Evolutionary conservation across 176 grass and related monocot species (phyloP).

Genomic region (Aechmea fasciata): DNA sequence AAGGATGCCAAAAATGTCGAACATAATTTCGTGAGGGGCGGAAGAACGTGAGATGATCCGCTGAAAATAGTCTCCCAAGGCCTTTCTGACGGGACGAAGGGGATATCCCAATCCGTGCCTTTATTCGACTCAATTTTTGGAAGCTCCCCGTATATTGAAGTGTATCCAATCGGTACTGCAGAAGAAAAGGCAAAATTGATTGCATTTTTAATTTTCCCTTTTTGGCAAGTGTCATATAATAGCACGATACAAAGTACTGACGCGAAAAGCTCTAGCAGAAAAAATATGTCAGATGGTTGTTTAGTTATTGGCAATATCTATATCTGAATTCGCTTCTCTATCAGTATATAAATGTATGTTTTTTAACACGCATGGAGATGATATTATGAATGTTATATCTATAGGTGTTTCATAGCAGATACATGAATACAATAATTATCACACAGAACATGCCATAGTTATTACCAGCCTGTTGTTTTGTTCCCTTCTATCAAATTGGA

Average conservation of each 20-base stretch:
- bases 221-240: neutral
- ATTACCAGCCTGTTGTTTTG: no score
- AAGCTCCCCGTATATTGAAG: slow-evolving; percentile 79
- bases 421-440: no score
- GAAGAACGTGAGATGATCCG: slow-evolving; percentile 75
- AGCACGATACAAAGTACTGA: no score
- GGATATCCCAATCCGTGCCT: slow-evolving; percentile 30
- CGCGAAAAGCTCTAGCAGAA: no score
- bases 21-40: slow-evolving; percentile 75
- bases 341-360: neutral
- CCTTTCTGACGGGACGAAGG: slow-evolving; percentile 62
- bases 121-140: slow-evolving; percentile 36
- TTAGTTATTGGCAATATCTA: neutral
- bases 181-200: slow-evolving; percentile 18
- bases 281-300: no score
- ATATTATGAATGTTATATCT: no score
- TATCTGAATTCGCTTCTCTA: neutral
- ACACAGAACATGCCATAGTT: no score
- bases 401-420: no score
- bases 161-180: slow-evolving; percentile 59
- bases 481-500: neutral
- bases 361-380: no score
- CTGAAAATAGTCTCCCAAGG: slow-evolving; percentile 95
- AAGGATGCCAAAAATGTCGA: slow-evolving; percentile 62
- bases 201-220: neutral